phyloP scores from a whole-genome alignment of 1,284 basidiomycete genomes.

The Leccinum huronense region DNA sequence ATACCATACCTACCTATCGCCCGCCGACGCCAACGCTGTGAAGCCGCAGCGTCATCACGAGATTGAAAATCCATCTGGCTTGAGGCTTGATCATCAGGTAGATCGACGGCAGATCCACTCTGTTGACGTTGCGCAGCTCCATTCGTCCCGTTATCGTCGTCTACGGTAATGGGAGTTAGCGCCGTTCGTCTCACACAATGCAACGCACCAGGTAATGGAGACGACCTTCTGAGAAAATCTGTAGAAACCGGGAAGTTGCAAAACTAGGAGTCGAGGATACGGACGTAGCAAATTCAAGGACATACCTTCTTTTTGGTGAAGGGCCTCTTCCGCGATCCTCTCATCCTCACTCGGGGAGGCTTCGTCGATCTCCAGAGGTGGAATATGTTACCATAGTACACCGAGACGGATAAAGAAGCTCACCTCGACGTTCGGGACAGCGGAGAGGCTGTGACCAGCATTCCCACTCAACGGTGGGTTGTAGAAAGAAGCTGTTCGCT shows the following conservation, averaged over 20 bases:
- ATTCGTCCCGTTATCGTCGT: neutral
- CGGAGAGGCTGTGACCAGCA: neutral
- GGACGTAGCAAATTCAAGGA: neutral
- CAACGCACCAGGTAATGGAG: neutral
- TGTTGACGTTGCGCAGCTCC: neutral
- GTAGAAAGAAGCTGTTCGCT: neutral
- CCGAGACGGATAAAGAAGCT: neutral
- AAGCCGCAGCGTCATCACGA: neutral
- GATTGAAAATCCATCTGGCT: neutral
- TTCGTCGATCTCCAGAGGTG: neutral
- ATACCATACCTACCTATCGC: neutral
- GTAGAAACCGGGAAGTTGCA: neutral
- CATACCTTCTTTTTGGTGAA: neutral
- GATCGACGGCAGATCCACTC: neutral
- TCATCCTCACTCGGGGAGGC: neutral
- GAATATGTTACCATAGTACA: neutral
- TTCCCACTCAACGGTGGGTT: neutral
- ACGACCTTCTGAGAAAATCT: neutral
- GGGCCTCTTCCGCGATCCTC: neutral
- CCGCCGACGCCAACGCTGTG: neutral
- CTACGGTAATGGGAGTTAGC: neutral
- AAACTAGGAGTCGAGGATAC: neutral
- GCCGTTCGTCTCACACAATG: neutral
- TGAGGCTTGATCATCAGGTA: neutral
- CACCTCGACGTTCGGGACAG: neutral